These are phyloP conservation scores for Lyophyllum semitale DNA, from an alignment of 768 basidiomycete species.

Conservation along the genomic window DNA sequence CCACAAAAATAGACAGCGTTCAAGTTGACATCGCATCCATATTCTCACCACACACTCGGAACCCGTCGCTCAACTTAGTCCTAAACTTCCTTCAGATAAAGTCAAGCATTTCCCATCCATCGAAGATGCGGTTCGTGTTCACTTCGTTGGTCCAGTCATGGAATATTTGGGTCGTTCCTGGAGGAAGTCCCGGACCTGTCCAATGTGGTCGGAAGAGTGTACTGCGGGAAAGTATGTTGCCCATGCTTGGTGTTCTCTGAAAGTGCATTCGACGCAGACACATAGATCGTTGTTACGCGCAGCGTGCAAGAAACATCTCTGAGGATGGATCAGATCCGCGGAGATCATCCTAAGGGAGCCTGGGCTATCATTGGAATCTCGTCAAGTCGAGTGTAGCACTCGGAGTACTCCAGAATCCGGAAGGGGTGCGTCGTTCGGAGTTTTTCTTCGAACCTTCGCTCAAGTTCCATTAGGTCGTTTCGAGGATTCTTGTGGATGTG, in stretches of 20 bases:
- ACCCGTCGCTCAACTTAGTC: no score
- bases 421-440: conserved; percentile 23
- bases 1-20: no score
- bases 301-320: conserved; percentile 29
- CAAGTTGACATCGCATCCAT: no score
- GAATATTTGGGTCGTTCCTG: no score
- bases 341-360: conserved; percentile 29
- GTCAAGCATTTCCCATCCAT: not conserved
- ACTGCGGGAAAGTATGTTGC: no score
- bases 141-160: no score
- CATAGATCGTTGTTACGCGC: conserved; percentile 28
- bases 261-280: no score
- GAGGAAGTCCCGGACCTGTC: no score
- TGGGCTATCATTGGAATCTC: conserved; percentile 35
- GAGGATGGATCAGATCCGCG: conserved; percentile 35
- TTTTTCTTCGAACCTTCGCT: not conserved
- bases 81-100: not conserved
- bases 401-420: conserved; percentile 23
- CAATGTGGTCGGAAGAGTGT: no score
- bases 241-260: no score
- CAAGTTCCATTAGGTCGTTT: conserved; percentile 25
- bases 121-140: no score
- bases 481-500: conserved; percentile 35
- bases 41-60: no score
- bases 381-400: conserved; percentile 30